Percentiles rank a stretch among this genome's conserved stretches.
These are phyloP conservation scores for Paraphoma chrysanthemicola DNA, from an alignment of 2,329 filamentous ascomycete species.

Conservation along the genomic window DNA sequence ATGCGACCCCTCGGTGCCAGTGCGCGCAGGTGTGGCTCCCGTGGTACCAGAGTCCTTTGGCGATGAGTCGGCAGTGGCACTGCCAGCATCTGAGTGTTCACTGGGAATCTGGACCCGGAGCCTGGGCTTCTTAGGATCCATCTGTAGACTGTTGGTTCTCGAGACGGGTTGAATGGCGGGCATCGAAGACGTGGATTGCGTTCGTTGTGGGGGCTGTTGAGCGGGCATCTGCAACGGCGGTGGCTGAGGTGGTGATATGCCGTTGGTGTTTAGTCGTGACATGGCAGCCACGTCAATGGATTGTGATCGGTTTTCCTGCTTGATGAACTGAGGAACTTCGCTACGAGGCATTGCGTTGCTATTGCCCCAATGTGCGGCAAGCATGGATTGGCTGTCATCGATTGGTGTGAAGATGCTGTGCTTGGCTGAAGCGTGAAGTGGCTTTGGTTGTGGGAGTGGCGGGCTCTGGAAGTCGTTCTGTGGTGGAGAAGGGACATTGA, in stretches of 20 bases:
- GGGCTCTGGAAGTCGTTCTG: constrained; percentile 61
- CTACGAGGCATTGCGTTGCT: constrained; percentile 56
- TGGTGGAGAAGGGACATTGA: constrained; percentile 57
- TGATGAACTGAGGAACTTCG: constrained; percentile 51
- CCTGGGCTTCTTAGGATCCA: constrained; percentile 75
- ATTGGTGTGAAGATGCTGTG: constrained; percentile 98
- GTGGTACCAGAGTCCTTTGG: constrained; percentile 68
- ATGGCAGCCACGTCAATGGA: constrained; percentile 69
- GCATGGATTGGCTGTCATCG: constrained; percentile 86
- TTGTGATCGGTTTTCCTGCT: constrained; percentile 62
- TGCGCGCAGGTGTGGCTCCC: constrained; percentile 63
- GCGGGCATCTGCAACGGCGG: constrained; percentile 39
- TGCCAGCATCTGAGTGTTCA: constrained; percentile 81
- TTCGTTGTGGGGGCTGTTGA: constrained; percentile 55
- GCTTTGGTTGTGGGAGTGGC: constrained; percentile 69
- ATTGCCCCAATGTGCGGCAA: constrained; percentile 77
- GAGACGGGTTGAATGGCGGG: constrained; percentile 77
- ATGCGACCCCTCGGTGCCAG: constrained; percentile 62
- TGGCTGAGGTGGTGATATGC: constrained; percentile 63
- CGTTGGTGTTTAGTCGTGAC: constrained; percentile 49
- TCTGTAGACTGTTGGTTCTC: constrained; percentile 72
- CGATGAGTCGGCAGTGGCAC: constrained; percentile 74
- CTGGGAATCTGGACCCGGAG: constrained; percentile 95
- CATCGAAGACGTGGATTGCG: constrained; percentile 66
- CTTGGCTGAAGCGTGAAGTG: constrained; percentile 68